These are phyloP conservation scores for Clitoria ternatea DNA, from an alignment of 306 rosid genomes.

Conservation along the genomic window DNA sequence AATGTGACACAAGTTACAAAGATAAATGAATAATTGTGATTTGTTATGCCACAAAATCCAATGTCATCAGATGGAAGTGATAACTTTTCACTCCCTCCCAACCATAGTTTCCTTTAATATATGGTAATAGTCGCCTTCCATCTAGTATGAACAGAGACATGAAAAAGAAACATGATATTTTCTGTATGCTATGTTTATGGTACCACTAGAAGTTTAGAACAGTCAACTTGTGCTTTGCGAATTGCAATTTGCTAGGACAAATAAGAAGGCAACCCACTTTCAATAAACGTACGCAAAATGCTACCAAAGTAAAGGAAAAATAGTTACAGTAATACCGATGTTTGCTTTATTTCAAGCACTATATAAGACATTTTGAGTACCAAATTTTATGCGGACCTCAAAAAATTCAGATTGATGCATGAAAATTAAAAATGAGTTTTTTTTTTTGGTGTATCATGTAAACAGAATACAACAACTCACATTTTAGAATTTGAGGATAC, in stretches of 20 bases:
- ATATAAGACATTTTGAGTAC: not conserved
- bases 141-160: not conserved
- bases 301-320: not conserved
- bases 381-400: not conserved
- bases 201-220: not conserved
- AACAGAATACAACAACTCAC: not conserved
- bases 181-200: not conserved
- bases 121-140: not conserved
- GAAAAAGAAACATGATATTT: not conserved
- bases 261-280: not conserved
- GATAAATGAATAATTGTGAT: too few relatives aligned
- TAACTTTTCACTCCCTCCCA: too few relatives aligned
- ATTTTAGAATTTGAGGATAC: not conserved
- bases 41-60: too few relatives aligned
- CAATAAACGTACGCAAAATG: not conserved
- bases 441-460: not conserved
- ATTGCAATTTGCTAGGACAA: too few relatives aligned
- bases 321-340: not conserved
- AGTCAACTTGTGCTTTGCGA: not conserved
- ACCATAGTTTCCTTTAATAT: too few relatives aligned
- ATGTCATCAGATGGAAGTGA: too few relatives aligned
- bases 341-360: not conserved
- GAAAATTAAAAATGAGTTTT: not conserved
- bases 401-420: not conserved
- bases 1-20: too few relatives aligned